Evolutionary conservation across 2,329 filamentous ascomycete genomes (phyloP).

Genomic region (Neonectria coccinea): DNA sequence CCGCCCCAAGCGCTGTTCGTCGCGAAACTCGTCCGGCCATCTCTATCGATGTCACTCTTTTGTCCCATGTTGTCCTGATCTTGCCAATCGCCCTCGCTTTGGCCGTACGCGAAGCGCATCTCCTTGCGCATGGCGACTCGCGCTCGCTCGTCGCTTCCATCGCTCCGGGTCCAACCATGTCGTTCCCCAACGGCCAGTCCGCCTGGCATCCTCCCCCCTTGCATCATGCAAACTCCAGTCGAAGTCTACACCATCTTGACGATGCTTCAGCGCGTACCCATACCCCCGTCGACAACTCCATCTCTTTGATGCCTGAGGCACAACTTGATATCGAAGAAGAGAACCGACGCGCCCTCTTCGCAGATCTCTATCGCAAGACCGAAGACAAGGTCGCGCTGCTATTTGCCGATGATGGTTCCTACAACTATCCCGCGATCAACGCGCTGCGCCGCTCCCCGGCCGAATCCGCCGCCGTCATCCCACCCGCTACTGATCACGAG

Average conservation of each 20-base stretch:
- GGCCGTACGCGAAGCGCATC: constrained; percentile 64
- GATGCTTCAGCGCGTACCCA: constrained; percentile 66
- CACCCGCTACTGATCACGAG: constrained; percentile 68
- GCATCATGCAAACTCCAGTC: constrained; percentile 60
- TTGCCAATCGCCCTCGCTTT: constrained; percentile 58
- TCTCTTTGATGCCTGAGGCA: constrained; percentile 70
- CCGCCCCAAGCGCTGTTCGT: constrained; percentile 55
- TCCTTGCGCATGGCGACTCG: constrained; percentile 67
- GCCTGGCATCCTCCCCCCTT: constrained; percentile 71
- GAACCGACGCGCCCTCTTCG: constrained; percentile 78
- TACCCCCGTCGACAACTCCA: constrained; percentile 63
- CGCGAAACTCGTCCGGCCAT: constrained; percentile 59
- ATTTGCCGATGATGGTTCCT: constrained; percentile 71
- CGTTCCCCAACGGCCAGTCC: constrained; percentile 74
- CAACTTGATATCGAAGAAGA: constrained; percentile 73
- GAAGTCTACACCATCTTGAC: constrained; percentile 69
- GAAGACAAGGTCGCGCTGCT: constrained; percentile 82
- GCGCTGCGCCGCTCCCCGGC: constrained; percentile 60
- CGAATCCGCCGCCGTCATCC: constrained; percentile 58
- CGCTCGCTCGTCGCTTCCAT: constrained; percentile 61
- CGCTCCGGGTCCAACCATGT: constrained; percentile 70
- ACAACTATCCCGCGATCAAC: constrained; percentile 65
- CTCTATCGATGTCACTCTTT: constrained; percentile 65
- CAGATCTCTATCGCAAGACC: constrained; percentile 79
- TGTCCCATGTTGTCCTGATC: constrained; percentile 62